phyloP scores from a whole-genome alignment of 2,329 filamentous ascomycete species.

The Pezicula neosporulosa region DNA sequence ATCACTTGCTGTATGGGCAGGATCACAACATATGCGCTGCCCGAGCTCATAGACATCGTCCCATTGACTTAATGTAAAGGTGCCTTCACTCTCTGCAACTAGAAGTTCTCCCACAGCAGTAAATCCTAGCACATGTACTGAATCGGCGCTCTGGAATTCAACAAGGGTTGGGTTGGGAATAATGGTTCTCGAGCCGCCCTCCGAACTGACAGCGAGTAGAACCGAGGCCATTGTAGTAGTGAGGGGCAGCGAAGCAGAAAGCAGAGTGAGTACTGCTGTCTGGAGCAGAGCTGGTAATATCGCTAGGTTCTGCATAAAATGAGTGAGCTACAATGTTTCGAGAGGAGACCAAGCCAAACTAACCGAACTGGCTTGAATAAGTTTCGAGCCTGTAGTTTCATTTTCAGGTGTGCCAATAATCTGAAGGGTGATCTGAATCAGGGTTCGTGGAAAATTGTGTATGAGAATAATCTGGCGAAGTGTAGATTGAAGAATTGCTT shows the following conservation, averaged over 20 bases:
- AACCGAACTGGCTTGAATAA: slow-evolving; percentile 59
- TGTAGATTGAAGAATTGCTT: slow-evolving; percentile 69
- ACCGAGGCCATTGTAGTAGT: slow-evolving; percentile 67
- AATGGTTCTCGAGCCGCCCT: slow-evolving; percentile 38
- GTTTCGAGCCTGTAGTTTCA: slow-evolving; percentile 57
- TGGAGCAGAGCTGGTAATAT: slow-evolving; percentile 82
- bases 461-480: slow-evolving; percentile 72
- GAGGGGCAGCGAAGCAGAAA: slow-evolving; percentile 81
- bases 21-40: slow-evolving; percentile 58
- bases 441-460: slow-evolving; percentile 69
- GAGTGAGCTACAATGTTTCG: slow-evolving; percentile 9
- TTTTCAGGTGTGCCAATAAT: slow-evolving; percentile 67
- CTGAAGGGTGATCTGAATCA: slow-evolving; percentile 82
- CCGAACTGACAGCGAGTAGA: slow-evolving; percentile 54
- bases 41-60: slow-evolving; percentile 64
- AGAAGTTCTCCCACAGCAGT: slow-evolving; percentile 71
- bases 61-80: slow-evolving; percentile 75
- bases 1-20: slow-evolving; percentile 21
- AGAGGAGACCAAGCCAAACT: slow-evolving; percentile 2
- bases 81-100: slow-evolving; percentile 77
- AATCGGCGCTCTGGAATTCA: slow-evolving; percentile 60
- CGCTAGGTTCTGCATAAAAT: slow-evolving; percentile 60
- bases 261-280: slow-evolving; percentile 70
- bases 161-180: slow-evolving; percentile 59
- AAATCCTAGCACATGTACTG: slow-evolving; percentile 81